Evolutionary conservation across 768 basidiomycete species (phyloP).

Genomic region (Boletus vinaceobasis): DNA sequence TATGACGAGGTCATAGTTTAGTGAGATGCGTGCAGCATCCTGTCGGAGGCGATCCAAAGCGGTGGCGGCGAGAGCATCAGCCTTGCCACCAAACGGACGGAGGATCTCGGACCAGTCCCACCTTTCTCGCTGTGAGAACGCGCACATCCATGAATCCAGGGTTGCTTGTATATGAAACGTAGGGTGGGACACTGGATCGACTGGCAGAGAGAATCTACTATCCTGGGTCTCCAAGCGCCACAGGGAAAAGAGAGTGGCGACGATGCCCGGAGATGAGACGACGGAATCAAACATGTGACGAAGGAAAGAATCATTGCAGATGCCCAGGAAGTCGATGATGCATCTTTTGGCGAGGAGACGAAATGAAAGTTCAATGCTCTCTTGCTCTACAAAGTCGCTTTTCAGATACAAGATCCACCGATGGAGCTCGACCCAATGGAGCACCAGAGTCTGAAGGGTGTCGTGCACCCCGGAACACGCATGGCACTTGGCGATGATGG

Average conservation of each 20-base stretch:
- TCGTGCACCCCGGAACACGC: not conserved
- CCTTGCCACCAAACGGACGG: constrained; percentile 19
- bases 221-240: constrained; percentile 27
- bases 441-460: constrained; percentile 4
- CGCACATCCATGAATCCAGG: constrained; percentile 29
- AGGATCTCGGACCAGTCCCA: constrained; percentile 30
- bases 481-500: constrained; percentile 11
- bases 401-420: constrained; percentile 28
- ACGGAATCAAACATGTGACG: constrained; percentile 16
- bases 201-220: constrained; percentile 13
- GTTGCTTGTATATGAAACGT: constrained; percentile 9
- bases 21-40: constrained; percentile 17
- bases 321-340: constrained; percentile 21
- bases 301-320: constrained; percentile 16
- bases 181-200: constrained; percentile 1
- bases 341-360: constrained; percentile 20
- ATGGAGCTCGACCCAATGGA: constrained; percentile 18
- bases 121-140: constrained; percentile 19
- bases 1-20: constrained; percentile 26
- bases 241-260: constrained; percentile 22
- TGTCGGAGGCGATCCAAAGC: constrained; percentile 25
- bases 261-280: constrained; percentile 15
- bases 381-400: constrained; percentile 20
- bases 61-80: constrained; percentile 17
- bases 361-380: constrained; percentile 14